phyloP scores from a whole-genome alignment of 257 asterid species.

The Przewalskia tangutica region DNA sequence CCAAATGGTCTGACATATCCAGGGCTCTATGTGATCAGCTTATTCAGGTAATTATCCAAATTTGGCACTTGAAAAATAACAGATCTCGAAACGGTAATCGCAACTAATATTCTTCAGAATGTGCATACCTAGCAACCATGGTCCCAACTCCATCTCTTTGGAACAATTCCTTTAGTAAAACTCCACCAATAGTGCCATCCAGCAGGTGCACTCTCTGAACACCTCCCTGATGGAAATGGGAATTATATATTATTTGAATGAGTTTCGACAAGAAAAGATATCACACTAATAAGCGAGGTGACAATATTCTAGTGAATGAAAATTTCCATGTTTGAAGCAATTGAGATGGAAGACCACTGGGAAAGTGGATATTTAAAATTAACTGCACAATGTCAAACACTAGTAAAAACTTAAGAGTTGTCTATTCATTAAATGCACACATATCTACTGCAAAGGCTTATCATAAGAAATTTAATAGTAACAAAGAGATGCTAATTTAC shows the following conservation, averaged over 20 bases:
- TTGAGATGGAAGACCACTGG: not conserved
- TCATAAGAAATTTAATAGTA: not conserved
- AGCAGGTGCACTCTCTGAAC: constrained; percentile 88
- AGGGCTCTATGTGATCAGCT: not conserved
- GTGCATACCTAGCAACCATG: constrained; percentile 86
- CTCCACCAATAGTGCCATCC: constrained; percentile 92
- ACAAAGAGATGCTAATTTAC: not conserved
- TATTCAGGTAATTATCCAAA: not conserved
- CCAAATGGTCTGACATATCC: not conserved
- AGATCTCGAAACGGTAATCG: not conserved
- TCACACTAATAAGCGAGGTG: not conserved
- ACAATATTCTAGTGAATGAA: not conserved
- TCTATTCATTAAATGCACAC: not conserved
- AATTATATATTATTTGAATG: not conserved
- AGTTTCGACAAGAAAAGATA: not conserved
- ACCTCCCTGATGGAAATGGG: constrained; percentile 59
- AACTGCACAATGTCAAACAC: not conserved
- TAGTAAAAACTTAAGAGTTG: not conserved
- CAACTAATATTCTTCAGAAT: constrained; percentile 7
- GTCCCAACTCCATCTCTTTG: constrained; percentile 96
- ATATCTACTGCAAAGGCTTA: not conserved
- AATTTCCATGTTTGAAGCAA: not conserved
- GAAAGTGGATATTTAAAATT: not conserved
- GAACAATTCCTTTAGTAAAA: constrained; percentile 75
- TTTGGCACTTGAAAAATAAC: not conserved